Conservation (phyloP, 2,329 filamentous ascomycete genomes). For the Ophiocordyceps polyrhachis-furcata region DNA sequence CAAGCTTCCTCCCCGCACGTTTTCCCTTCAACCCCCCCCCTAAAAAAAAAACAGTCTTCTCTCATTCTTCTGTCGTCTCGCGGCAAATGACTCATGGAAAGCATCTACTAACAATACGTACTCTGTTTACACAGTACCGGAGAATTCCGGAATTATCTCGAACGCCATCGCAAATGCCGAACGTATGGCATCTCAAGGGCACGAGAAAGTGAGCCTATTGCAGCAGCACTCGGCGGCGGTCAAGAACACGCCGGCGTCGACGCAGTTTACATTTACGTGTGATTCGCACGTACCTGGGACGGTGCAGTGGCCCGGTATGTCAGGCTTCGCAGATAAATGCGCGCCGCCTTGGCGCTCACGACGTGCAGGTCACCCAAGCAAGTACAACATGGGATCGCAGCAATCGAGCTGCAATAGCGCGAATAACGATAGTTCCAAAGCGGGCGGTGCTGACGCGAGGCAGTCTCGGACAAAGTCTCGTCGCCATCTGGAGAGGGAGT, state of each 20-base stretch:
- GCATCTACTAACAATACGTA: background rate
- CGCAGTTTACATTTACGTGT: conserved; percentile 93
- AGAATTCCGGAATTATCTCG: conserved; percentile 65
- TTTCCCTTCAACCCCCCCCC: too few species aligned
- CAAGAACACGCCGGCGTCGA: conserved; percentile 49
- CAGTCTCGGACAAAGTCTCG: conserved; percentile 36
- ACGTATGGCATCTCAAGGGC: conserved; percentile 44
- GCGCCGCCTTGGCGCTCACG: background rate
- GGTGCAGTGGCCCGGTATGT: conserved; percentile 51
- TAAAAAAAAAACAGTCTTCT: too few species aligned
- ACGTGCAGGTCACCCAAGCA: conserved; percentile 7
- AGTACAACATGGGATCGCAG: conserved; percentile 7
- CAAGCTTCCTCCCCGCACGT: too few species aligned
- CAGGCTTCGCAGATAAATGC: background rate
- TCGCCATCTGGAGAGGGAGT: conserved; percentile 49
- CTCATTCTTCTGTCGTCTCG: background rate
- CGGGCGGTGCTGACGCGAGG: conserved; percentile 10
- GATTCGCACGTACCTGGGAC: conserved; percentile 73
- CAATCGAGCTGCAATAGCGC: conserved; percentile 3
- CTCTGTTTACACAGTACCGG: conserved; percentile 9
- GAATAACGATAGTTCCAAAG: conserved; percentile 16
- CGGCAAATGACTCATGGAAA: background rate
- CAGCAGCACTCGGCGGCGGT: conserved; percentile 43
- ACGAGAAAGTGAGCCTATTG: conserved; percentile 63
- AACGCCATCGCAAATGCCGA: conserved; percentile 80